Evolutionary conservation across 495 filamentous ascomycete species (phyloP), one percentile per base, ranked within the genome.

Genomic region (Aspergillus panamensis): DNA sequence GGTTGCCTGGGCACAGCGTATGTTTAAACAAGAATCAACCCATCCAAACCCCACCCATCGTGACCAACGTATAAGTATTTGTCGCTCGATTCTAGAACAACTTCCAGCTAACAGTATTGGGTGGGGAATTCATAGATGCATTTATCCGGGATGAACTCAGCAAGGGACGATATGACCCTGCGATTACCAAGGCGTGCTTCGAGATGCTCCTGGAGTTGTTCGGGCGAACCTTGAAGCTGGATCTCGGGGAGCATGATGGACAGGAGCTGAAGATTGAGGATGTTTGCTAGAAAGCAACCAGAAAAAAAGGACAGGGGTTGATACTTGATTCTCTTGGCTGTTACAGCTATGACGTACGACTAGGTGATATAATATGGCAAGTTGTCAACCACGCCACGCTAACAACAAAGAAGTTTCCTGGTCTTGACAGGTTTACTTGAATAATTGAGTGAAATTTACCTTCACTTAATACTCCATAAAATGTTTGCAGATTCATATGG

Each of bases 121-220:
- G n/a, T n/a, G 29, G 44, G 50, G 19, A 21, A 39, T 8, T 25
- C 25, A 30, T 50, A 82, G 80, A 95, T 77, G 91, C 92, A 0
- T 97, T 97, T 64, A 96, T 97, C 66, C 83, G 93, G n/a, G 93
- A 96, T 66, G 93, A 97, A 73, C 77, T 92, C 45, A 91, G 87
- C 66, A 97, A 96, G 75, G 92, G 92, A 6, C 82, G 93, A 12
- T 97, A 96, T 63, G 93, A 97, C 62, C 90, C 93, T 0, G 88
- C 86, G 2, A 83, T 97, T 53, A 84, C 84, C 10, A 91, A 90
- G 68, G 81, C 89, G n/a, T 96, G 92, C 73, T 96, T 96, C 66
- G 87, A 93, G 80, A 89, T 97, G 69, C 69, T 97, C 59, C 72
- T 91, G 19, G 93, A 97, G 75, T 65, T 96, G 52, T 97, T 97